These are phyloP conservation scores for Scheffersomyces spartinae DNA, from an alignment of 805 yeast genomes.

Conservation along the genomic window DNA sequence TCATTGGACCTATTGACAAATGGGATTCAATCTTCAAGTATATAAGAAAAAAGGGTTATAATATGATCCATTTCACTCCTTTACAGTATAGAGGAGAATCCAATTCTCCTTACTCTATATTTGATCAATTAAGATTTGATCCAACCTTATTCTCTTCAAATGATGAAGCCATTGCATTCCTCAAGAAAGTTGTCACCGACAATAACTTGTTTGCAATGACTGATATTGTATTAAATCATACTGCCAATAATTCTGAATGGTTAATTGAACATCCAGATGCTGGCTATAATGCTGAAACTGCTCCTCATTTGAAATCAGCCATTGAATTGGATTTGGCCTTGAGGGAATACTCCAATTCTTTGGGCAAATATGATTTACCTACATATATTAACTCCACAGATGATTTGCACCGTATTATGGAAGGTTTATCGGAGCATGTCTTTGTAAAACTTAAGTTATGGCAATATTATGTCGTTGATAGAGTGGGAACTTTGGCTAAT, in stretches of 20 bases:
- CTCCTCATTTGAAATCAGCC: conserved; percentile 82
- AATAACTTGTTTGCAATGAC: conserved; percentile 67
- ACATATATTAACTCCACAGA: conserved; percentile 34
- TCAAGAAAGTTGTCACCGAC: conserved; percentile 36
- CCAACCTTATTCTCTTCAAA: conserved; percentile 44
- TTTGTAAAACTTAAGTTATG: conserved; percentile 59
- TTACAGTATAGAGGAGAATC: conserved; percentile 82
- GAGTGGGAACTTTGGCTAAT: conserved; percentile 24
- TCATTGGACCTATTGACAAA: conserved; percentile 61
- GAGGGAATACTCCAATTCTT: conserved; percentile 47
- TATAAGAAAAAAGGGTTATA: conserved; percentile 69
- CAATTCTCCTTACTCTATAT: conserved; percentile 87
- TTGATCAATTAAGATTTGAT: conserved; percentile 76
- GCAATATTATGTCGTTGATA: conserved; percentile 79
- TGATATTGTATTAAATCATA: conserved; percentile 90
- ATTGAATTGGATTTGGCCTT: conserved; percentile 71
- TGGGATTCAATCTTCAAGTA: conserved; percentile 62
- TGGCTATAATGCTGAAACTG: conserved; percentile 77
- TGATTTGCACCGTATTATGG: conserved; percentile 53
- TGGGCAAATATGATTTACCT: conserved; percentile 53
- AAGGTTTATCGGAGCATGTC: conserved; percentile 60
- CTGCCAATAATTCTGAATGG: conserved; percentile 88
- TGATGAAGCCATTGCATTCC: conserved; percentile 42
- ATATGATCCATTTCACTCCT: conserved; percentile 95
- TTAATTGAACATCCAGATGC: conserved; percentile 76